Evolutionary conservation across 352 stramenopile species (phyloP), one percentile per base, ranked within the genome.

Genomic region (Phytophthora crassamura): DNA sequence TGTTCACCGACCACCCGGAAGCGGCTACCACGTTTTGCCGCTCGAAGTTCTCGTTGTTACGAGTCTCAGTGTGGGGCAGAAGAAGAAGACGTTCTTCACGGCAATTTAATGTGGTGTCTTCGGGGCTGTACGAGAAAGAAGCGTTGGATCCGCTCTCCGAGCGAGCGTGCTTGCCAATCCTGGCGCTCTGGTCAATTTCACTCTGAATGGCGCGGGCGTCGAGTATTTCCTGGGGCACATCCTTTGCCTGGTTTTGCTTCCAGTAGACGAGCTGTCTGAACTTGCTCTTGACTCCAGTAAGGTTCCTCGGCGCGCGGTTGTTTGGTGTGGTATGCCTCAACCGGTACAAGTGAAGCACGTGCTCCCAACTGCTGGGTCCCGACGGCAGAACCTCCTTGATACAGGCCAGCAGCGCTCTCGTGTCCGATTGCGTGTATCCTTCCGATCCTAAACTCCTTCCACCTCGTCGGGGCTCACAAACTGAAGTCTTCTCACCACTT

Each of bases 231-330:
- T 66, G 28, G 11, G 57, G 49, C 18, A 65, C 38, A 2, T 14
- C 39, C 28, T 59, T 64, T 25, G 32, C 47, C 20, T 25, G 33
- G 18, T 46, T 56, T 7, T 53, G n/a, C 48, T 70, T 81, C 47
- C 54, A 62, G 49, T 78, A 67, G n/a, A 78, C 47, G 10, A 81
- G 55, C 34, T 78, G 69, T 36, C 55, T 18, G 60, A 81, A 81
- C 62, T 81, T 78, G 35, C 55, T 74, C 38, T 77, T 76, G 39
- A 81, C 53, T 32, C 65, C 72, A 28, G 60, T 51, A 3, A 54
- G 3, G 42, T 54, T 65, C 20, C 73, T 61, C 25, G 40, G 51
- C 15, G 68, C 45, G 32, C 72, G 72, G 16, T 65, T 63, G 16
- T 81, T 75, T 12, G 53, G 66, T n/a, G 38, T 47, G 10, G 65